phyloP scores from a whole-genome alignment of 2,329 filamentous ascomycete genomes.

The Botrytis paeoniae region DNA sequence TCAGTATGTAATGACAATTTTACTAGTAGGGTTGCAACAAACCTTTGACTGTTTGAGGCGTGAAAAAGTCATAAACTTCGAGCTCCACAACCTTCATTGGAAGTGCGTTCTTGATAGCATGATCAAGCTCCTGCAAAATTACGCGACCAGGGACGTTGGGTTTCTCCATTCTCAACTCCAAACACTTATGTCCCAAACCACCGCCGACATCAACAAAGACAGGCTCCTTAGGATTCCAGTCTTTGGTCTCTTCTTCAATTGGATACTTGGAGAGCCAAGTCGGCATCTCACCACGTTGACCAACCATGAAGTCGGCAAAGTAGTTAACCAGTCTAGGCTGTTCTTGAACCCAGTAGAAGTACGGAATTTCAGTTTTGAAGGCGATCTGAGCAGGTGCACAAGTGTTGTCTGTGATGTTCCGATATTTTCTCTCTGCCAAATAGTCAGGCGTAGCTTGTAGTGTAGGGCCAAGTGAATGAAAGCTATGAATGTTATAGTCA shows the following conservation, averaged over 20 bases:
- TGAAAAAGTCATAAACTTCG: conserved; percentile 35
- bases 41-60: conserved; percentile 33
- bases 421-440: not conserved
- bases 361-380: not conserved
- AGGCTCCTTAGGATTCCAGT: conserved; percentile 1
- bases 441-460: conserved; percentile 8
- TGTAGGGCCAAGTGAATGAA: conserved; percentile 1
- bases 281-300: conserved; percentile 1
- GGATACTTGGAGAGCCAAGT: not conserved
- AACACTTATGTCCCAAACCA: conserved; percentile 41
- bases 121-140: conserved; percentile 43
- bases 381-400: not conserved
- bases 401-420: conserved; percentile 1
- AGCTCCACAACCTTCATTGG: conserved; percentile 36
- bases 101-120: conserved; percentile 31
- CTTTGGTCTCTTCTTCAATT: not conserved
- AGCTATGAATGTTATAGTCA: not conserved
- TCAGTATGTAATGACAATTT: not conserved
- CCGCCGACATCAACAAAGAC: conserved; percentile 45
- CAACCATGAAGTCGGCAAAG: conserved; percentile 5
- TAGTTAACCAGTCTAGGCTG: not conserved
- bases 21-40: not conserved
- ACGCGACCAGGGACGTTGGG: conserved; percentile 39
- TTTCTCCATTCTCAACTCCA: conserved; percentile 36
- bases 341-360: conserved; percentile 2